Conservation (phyloP, 2,329 filamentous ascomycete species). For the Sporothrix schenckii region DNA sequence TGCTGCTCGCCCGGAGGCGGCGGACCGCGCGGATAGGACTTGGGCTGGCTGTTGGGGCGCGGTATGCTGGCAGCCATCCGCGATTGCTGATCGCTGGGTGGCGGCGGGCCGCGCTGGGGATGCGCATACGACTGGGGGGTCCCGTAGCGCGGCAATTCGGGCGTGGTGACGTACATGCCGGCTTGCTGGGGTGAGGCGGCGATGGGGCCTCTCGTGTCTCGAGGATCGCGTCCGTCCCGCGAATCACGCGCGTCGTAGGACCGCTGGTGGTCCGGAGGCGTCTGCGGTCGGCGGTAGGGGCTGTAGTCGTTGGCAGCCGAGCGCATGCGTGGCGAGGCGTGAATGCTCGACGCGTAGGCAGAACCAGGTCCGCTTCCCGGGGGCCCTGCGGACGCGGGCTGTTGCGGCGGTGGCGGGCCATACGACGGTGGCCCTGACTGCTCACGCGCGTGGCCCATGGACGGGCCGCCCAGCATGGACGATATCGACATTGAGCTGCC, state of each 20-base stretch:
- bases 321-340: conserved; percentile 61
- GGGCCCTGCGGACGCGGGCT: background rate
- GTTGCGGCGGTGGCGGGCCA: conserved; percentile 36
- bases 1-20: conserved; percentile 43
- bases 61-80: conserved; percentile 46
- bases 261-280: conserved; percentile 66
- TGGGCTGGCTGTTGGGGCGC: conserved; percentile 57
- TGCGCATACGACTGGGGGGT: conserved; percentile 60
- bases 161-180: conserved; percentile 53
- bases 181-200: conserved; percentile 40
- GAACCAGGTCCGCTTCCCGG: conserved; percentile 47
- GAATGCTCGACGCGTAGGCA: conserved; percentile 53
- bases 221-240: conserved; percentile 50
- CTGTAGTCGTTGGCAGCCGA: conserved; percentile 61
- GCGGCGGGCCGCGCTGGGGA: conserved; percentile 54
- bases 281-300: conserved; percentile 68
- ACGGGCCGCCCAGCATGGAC: conserved; percentile 60
- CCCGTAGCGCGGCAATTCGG: conserved; percentile 61
- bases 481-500: conserved; percentile 65
- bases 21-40: conserved; percentile 50
- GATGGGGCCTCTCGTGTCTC: conserved; percentile 49
- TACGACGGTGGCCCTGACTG: conserved; percentile 46
- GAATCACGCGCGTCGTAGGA: conserved; percentile 49
- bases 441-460: conserved; percentile 45
- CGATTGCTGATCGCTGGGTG: conserved; percentile 48